Evolutionary conservation across 768 basidiomycete species (phyloP), one percentile per base, ranked within the genome.

Genomic region (Xerocomus brunneocitrinus): DNA sequence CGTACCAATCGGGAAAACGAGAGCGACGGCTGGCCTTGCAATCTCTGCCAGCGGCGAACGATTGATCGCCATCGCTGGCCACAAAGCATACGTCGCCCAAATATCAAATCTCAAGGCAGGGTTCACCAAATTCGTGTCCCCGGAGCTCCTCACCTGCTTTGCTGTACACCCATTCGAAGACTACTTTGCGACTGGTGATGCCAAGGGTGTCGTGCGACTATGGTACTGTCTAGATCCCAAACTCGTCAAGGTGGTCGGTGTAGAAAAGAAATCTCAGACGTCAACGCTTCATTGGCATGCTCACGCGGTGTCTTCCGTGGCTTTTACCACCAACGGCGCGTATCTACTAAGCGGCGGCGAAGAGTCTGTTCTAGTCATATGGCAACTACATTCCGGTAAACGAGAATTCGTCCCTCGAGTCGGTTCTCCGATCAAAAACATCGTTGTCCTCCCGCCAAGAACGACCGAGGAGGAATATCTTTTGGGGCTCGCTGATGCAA

Each of bases 231-330:
- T 95, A 16, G 81, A 85, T 56, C 80, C 87, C 61, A 75, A 75
- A 24, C 64, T 78, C 25, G 65, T 71, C 31, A 79, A 78, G 62
- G 76, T 76, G 39, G 74, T 76, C 34, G 83, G 83, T 14, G 79
- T 87, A 32, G 89, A 88, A 68, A 90, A 87, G 68, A 84, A 81
- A 52, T 81, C 92, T 1, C 88, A 91, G 62, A 95, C 92, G 1
- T 85, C 90, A 3, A 80, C 84, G 5, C 71, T 98, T 48, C 95
- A 98, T 71, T 99, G 97, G 97, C 97, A 99, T 66, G 89, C 95
- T 3, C 95, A 98, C 67, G 82, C 92, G 4, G 90, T 98, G 16
- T 84, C 89, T 3, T 86, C 91, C 1, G 67, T 99, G 27, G 76
- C 84, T 0, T 99, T 98, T 69, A 90, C 93, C 0, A 71, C 85